Evolutionary conservation across 2,329 filamentous ascomycete species (phyloP).

Genomic region (Cladophialophora psammophila): DNA sequence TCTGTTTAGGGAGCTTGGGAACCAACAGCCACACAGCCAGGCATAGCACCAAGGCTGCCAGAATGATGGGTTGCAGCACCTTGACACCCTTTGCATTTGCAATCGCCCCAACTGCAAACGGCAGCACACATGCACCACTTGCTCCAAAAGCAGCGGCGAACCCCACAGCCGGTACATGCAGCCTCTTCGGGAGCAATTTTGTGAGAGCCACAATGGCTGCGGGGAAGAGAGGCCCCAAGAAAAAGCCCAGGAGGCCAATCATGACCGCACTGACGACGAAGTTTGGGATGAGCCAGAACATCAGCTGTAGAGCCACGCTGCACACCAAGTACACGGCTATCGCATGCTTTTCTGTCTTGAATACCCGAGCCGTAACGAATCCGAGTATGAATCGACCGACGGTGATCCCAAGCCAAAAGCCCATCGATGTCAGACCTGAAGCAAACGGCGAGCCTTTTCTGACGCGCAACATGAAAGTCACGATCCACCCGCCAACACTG

Average conservation of each 20-base stretch:
- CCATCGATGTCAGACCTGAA: constrained; percentile 76
- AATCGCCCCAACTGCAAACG: constrained; percentile 50
- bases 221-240: constrained; percentile 78
- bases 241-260: constrained; percentile 74
- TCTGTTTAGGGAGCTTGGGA: constrained; percentile 35
- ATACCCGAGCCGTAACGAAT: constrained; percentile 72
- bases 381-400: constrained; percentile 73
- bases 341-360: constrained; percentile 71
- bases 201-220: constrained; percentile 44
- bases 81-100: constrained; percentile 61
- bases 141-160: constrained; percentile 76
- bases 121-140: constrained; percentile 62
- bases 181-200: constrained; percentile 36
- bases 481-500: constrained; percentile 79
- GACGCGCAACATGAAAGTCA: constrained; percentile 78
- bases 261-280: constrained; percentile 75
- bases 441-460: constrained; percentile 72
- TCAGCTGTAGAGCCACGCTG: constrained; percentile 68
- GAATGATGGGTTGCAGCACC: constrained; percentile 63
- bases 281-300: constrained; percentile 80
- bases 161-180: constrained; percentile 35
- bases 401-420: constrained; percentile 77
- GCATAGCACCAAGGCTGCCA: constrained; percentile 44
- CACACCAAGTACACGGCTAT: constrained; percentile 67
- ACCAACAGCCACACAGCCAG: constrained; percentile 36